Evolutionary conservation across 2,329 filamentous ascomycete genomes (phyloP), one percentile per base, ranked within the genome.

Genomic region (Sclerotinia subarctica): DNA sequence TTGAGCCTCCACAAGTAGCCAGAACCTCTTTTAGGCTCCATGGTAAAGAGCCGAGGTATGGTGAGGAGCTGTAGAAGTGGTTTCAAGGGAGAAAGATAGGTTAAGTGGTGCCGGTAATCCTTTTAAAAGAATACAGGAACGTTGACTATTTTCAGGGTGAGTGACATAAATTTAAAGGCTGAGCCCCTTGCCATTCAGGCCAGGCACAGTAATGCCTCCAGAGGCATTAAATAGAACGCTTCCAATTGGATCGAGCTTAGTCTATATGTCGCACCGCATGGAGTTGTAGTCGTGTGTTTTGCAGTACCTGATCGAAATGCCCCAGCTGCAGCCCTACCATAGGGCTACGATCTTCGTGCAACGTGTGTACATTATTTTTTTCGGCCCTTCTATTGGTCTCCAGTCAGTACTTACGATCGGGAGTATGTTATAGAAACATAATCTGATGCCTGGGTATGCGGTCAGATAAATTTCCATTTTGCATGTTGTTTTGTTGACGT

Each of bases 251-350:
- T 24, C 11, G 15, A 35, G n/a, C 35, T 26, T 13, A 13, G 24
- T 21, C 5, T 38, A 38, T 38, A 29, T 10, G 15, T 54, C 19
- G 51, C 49, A 62, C 47, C 26, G 64, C 46, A 62, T 60, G 56
- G 7, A 35, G 19, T 52, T 62, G 3, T n/a, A 44, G 32, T 38
- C 32, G 62, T 60, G 52, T 52, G 56, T 26, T 56, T 53, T 29
- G 49, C 10, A 54, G 21, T 44, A 17, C 35, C 38, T 44, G 32
- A 26, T 38, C 11, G 3, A 67, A 8, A n/a, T 38, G n/a, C 13
- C 8, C 42, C 46, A 62, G 46, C 29, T 67, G 64, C 64, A 67
- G 64, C 64, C 64, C 64, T 67, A 66, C 1, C 5, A 10, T 67
- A 67, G 35, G 64, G 64, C 64, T 67, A 51, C 15, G 42, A 11